Conservation (phyloP, 2,329 filamentous ascomycete genomes). For the Ceratocystis variospora region DNA sequence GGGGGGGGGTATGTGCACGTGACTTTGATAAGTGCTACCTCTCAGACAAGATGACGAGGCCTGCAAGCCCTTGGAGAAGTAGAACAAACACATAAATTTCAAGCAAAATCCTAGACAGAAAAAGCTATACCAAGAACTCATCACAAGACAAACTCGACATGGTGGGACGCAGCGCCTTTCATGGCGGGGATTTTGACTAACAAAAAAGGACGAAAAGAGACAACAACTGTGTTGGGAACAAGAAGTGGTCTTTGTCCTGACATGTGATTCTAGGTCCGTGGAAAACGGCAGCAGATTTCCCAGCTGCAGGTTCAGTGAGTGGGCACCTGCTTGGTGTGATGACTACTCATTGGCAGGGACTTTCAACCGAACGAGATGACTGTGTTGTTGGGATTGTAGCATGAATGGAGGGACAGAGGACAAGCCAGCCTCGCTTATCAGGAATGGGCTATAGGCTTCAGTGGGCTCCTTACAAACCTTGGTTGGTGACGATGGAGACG, state of each 20-base stretch:
- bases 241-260: not conserved
- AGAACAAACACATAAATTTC: not conserved
- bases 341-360: not conserved
- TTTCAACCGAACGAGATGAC: not conserved
- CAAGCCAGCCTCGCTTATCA: not conserved
- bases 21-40: not conserved
- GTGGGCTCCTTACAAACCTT: no score
- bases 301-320: not conserved
- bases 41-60: not conserved
- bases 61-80: not conserved
- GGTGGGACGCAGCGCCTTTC: not conserved
- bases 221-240: constrained; percentile 1
- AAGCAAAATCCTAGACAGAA: no score
- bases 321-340: not conserved
- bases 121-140: no score
- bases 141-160: not conserved
- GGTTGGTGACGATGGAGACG: no score
- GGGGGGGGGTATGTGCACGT: not conserved
- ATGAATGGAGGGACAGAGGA: not conserved
- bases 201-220: not conserved
- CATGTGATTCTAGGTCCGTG: not conserved
- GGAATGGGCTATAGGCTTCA: no score
- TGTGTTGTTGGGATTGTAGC: not conserved
- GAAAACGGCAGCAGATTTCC: not conserved
- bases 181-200: not conserved